Evolutionary conservation across 306 rosid species (phyloP), one percentile per base, ranked within the genome.

Genomic region (Cajanus cajan): DNA sequence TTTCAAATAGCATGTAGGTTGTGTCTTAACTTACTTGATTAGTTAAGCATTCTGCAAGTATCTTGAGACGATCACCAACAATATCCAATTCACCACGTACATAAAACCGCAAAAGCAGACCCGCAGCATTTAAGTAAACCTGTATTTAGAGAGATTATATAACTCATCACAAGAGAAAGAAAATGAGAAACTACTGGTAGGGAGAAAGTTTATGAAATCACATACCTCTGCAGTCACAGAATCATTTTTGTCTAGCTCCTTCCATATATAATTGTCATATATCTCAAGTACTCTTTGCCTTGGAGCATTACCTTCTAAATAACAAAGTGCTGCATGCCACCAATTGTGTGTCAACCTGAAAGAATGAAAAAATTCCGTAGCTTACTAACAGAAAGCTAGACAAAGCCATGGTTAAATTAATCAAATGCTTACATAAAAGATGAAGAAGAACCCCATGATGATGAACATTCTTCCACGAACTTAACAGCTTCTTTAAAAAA

Each of bases 321-420:
- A 91, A 79, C 98, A 92, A 77, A 95, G 92, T 48, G 98, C 94
- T 25, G 90, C 98, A 86, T 95, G 98, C 97, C 98, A 95, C 98
- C 98, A 92, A 81, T 95, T 95, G 85, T 92, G 98, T n/a, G 98
- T 88, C 78, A 95, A 45, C 96, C 98, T 95, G 94, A 84, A 79
- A 68, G 48, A 83, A 43, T 8, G 22, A 4, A 0, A n/a, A n/a
- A 52, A 44, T 28, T 64, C 63, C 37, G 67, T 77, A 48, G 76
- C 34, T 66, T 69, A 40, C 36, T 59, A 69, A 69, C n/a, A 39
- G 21, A 48, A 78, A 68, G 64, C 43, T 74, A 73, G 67, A 71
- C 25, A 28, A 68, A 44, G 61, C 61, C 55, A 16, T 13, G 14
- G n/a, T 68, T 77, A 76, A 48, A 22, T 67, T 16, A 76, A 22